Conservation (phyloP, 1,284 basidiomycete genomes). For the Cryptococcus wingfieldii region DNA sequence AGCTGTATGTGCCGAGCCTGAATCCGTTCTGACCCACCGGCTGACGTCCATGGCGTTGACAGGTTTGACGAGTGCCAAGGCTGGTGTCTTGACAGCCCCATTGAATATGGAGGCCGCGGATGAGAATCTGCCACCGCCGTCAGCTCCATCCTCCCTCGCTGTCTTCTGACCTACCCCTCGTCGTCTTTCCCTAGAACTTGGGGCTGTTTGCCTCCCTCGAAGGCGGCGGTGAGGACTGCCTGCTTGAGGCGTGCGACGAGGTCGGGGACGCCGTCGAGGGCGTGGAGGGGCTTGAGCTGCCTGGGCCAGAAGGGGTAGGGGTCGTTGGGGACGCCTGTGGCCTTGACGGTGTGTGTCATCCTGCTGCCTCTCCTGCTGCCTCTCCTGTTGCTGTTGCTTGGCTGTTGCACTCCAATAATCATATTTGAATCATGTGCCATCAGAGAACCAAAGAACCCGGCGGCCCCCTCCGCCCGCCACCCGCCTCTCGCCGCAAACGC, state of each 20-base stretch:
- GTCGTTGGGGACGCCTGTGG: conserved; percentile 2
- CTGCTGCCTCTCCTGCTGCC: too few species aligned
- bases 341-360: too few species aligned
- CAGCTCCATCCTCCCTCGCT: neutral
- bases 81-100: conserved; percentile 61
- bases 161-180: conserved; percentile 13
- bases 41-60: conserved; percentile 69
- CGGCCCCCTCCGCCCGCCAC: too few species aligned
- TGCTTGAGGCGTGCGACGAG: conserved; percentile 8
- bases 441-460: too few species aligned
- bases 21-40: conserved; percentile 52
- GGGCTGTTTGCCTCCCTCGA: conserved; percentile 1
- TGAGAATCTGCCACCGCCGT: conserved; percentile 54
- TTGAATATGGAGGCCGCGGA: conserved; percentile 68
- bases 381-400: too few species aligned
- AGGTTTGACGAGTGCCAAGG: conserved; percentile 63
- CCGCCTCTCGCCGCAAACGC: too few species aligned
- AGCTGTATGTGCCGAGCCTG: neutral
- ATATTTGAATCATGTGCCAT: too few species aligned
- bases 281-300: neutral
- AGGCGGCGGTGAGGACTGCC: conserved; percentile 1
- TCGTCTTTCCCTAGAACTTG: conserved; percentile 20
- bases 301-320: conserved; percentile 18
- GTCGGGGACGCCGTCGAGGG: neutral
- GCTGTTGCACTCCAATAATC: too few species aligned